Conservation (phyloP, 371 early-diverging fungal species). For the Mortierella sp. region DNA sequence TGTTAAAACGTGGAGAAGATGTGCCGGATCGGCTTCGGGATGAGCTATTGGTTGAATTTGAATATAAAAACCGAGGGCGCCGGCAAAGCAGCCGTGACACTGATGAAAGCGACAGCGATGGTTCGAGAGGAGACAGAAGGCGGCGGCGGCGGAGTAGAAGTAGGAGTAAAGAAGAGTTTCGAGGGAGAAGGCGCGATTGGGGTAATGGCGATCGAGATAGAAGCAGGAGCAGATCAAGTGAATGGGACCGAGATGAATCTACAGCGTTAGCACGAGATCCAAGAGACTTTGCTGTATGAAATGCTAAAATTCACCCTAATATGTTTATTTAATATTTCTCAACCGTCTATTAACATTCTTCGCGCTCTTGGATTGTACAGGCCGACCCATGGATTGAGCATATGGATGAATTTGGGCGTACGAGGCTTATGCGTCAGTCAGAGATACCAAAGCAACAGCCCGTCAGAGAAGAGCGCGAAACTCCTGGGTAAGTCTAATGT, state of each 20-base stretch:
- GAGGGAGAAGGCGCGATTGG: slow-evolving; percentile 12
- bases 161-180: slow-evolving; percentile 4
- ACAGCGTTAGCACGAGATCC: slow-evolving; percentile 23
- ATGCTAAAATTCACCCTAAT: neutral
- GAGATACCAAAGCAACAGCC: slow-evolving; percentile 62
- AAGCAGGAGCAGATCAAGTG: slow-evolving; percentile 23
- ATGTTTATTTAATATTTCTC: neutral
- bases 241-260: slow-evolving; percentile 52
- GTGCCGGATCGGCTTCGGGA: slow-evolving; percentile 46
- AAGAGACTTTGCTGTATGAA: slow-evolving; percentile 25
- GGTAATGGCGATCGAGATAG: slow-evolving; percentile 8
- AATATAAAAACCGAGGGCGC: slow-evolving; percentile 47
- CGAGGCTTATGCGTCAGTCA: slow-evolving; percentile 76
- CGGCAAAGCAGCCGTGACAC: slow-evolving; percentile 30
- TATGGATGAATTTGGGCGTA: slow-evolving; percentile 85
- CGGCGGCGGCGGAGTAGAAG: slow-evolving; percentile 7
- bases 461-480: neutral
- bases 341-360: neutral
- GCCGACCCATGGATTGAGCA: slow-evolving; percentile 86
- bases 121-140: slow-evolving; percentile 9
- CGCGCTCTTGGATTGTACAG: slow-evolving; percentile 25
- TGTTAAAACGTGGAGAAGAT: slow-evolving; percentile 56
- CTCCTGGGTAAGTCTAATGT: slow-evolving; percentile 19
- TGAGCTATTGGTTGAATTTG: slow-evolving; percentile 64
- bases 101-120: slow-evolving; percentile 3